These are phyloP conservation scores for Lactarius evosmus DNA, from an alignment of 768 basidiomycete genomes.

Conservation along the genomic window DNA sequence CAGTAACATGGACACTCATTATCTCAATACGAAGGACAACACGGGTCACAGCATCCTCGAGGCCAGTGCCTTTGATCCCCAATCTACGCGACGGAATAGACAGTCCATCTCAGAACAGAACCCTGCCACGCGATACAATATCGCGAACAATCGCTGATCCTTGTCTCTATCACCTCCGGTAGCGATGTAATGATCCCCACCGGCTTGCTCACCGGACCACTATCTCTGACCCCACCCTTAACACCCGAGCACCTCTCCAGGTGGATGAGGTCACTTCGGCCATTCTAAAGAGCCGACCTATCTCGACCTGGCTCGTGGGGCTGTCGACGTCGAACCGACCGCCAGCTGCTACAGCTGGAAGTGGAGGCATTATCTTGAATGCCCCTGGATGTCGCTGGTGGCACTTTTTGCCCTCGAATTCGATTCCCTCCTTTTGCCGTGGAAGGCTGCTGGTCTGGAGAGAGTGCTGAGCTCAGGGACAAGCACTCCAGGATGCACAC, in stretches of 20 bases:
- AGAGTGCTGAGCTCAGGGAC: neutral
- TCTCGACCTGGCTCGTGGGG: neutral
- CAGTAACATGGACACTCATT: no score
- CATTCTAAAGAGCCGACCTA: neutral
- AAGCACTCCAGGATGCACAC: neutral
- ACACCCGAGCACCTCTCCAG: neutral
- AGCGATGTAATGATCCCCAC: no score
- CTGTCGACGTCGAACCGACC: neutral
- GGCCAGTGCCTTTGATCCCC: no score
- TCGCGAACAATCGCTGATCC: no score
- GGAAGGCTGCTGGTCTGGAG: neutral
- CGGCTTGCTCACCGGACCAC: no score
- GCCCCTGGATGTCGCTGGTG: neutral
- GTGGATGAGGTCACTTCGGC: neutral
- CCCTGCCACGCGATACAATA: no score
- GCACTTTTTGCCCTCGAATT: neutral
- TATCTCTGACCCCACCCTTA: no score
- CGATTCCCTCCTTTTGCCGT: neutral
- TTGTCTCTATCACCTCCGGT: no score
- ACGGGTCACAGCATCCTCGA: no score
- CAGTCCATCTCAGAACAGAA: no score
- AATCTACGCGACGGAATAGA: no score
- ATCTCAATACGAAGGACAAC: no score
- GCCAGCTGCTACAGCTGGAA: neutral
- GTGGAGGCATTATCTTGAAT: neutral